Conservation (phyloP, 371 early-diverging fungal genomes). For the Mitosporidium daphniae region DNA sequence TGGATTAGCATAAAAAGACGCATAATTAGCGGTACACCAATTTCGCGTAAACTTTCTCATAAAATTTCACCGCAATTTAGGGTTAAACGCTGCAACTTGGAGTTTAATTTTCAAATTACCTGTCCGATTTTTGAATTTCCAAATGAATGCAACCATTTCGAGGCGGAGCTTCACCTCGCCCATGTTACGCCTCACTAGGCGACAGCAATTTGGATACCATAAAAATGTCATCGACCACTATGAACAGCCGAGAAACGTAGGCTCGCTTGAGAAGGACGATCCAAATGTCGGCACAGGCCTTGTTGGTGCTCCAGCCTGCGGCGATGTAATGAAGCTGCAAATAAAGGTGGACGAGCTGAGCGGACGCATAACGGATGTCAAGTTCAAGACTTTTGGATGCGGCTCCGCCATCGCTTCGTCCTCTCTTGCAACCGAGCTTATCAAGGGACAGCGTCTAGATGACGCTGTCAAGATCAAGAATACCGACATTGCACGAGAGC, state of each 20-base stretch:
- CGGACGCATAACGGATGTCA: conserved; percentile 67
- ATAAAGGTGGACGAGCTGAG: conserved; percentile 58
- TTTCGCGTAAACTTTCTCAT: no score
- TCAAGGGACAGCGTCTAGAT: conserved; percentile 52
- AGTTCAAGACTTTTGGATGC: conserved; percentile 98
- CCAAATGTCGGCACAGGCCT: conserved; percentile 75
- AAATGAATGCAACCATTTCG: no score
- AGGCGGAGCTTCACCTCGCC: no score
- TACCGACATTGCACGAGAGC: conserved; percentile 76
- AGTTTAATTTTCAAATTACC: no score
- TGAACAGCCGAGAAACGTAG: conserved; percentile 78
- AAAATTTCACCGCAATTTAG: no score
- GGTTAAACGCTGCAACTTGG: no score
- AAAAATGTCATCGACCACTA: conserved; percentile 52
- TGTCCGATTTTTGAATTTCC: no score
- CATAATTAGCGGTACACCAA: no score
- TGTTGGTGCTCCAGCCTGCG: conserved; percentile 95
- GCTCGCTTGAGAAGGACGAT: conserved; percentile 45
- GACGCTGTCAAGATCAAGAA: conserved; percentile 71
- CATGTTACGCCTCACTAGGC: no score
- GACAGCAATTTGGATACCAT: no score
- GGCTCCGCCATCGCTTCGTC: conserved; percentile 89
- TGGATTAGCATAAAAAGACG: no score
- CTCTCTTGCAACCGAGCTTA: conserved; percentile 59
- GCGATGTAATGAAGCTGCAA: conserved; percentile 95